These are phyloP conservation scores for Oxytropis ochrocephala DNA, from an alignment of 306 rosid genomes.

Conservation along the genomic window DNA sequence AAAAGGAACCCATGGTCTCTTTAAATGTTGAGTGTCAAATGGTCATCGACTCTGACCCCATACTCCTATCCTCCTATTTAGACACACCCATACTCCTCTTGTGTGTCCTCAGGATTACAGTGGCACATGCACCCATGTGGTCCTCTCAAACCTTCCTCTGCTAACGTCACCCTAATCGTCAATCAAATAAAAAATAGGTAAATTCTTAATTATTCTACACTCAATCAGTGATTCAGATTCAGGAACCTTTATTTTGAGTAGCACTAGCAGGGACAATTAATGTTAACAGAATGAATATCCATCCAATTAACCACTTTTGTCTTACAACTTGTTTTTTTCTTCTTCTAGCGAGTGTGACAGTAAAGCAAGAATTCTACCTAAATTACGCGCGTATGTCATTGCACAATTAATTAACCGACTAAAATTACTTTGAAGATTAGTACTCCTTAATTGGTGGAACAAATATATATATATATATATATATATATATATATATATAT, in stretches of 20 bases:
- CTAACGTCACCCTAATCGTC: not conserved
- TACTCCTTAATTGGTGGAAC: too few species aligned
- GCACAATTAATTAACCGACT: not conserved
- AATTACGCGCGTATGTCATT: not conserved
- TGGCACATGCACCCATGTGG: slow-evolving; percentile 37
- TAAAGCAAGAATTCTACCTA: not conserved
- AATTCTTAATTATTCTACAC: not conserved
- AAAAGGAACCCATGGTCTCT: slow-evolving; percentile 12
- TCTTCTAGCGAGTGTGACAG: not conserved
- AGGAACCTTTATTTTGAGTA: too few species aligned
- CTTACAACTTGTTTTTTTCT: not conserved
- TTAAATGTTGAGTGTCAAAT: slow-evolving; percentile 11
- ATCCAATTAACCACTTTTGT: not conserved
- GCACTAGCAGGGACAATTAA: too few species aligned
- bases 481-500: too few species aligned
- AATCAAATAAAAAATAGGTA: not conserved
- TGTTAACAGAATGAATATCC: too few species aligned
- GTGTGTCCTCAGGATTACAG: slow-evolving; percentile 24
- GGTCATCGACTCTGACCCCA: slow-evolving; percentile 27
- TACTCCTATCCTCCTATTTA: not conserved
- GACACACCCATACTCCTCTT: slow-evolving; percentile 5
- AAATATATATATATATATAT: too few species aligned
- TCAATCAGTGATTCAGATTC: not conserved
- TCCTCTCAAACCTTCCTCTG: slow-evolving; percentile 4
- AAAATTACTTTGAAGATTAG: not conserved